These are phyloP conservation scores for Apiotrichum gracile DNA, from an alignment of 1,284 basidiomycete genomes.

Conservation along the genomic window DNA sequence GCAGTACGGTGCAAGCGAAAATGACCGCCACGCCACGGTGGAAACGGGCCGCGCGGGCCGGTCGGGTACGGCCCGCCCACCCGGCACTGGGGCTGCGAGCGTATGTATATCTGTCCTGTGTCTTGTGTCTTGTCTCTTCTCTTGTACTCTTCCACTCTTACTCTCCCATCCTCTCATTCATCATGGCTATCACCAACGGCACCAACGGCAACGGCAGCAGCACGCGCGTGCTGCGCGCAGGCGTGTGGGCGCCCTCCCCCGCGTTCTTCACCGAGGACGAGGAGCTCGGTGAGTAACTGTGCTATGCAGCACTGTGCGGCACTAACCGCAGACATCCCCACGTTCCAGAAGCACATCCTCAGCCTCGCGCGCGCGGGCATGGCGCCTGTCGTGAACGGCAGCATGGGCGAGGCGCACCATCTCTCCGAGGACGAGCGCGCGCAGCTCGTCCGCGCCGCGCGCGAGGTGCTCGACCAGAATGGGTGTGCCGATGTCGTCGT, in stretches of 20 bases:
- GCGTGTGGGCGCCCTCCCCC: slow-evolving; percentile 78
- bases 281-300: slow-evolving; percentile 74
- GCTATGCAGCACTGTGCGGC: too few relatives aligned
- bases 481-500: slow-evolving; percentile 61
- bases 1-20: too few relatives aligned
- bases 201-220: slow-evolving; percentile 13
- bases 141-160: not conserved
- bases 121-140: not conserved
- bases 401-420: slow-evolving; percentile 60
- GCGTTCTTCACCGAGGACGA: slow-evolving; percentile 75
- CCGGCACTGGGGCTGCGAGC: too few relatives aligned
- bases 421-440: slow-evolving; percentile 67
- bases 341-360: slow-evolving; percentile 68
- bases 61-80: too few relatives aligned
- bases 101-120: not conserved
- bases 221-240: slow-evolving; percentile 60
- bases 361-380: slow-evolving; percentile 67
- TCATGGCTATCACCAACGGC: slow-evolving; percentile 12
- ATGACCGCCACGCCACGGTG: too few relatives aligned
- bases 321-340: slow-evolving; percentile 59
- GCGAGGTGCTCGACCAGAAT: slow-evolving; percentile 63
- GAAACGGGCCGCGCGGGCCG: too few relatives aligned
- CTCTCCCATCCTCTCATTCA: not conserved
- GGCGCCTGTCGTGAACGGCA: slow-evolving; percentile 66
- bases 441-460: slow-evolving; percentile 62